Evolutionary conservation across 2,329 filamentous ascomycete species (phyloP).

Genomic region (Epichloe sp.): DNA sequence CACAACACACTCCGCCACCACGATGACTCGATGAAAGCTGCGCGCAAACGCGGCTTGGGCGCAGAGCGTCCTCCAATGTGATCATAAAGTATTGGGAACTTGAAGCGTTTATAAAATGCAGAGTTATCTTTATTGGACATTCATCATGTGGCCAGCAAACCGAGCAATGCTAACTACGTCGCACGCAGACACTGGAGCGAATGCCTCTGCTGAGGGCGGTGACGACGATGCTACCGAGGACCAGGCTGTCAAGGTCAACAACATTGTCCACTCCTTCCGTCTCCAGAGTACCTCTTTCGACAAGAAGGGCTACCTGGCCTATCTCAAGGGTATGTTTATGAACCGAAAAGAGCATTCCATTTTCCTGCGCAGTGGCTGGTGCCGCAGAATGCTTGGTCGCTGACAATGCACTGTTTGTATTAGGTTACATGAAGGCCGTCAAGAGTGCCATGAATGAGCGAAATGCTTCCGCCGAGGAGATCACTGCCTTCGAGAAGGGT

Average conservation of each 20-base stretch:
- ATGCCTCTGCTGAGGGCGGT: slow-evolving; percentile 88
- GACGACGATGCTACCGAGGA: slow-evolving; percentile 72
- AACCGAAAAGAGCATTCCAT: not conserved
- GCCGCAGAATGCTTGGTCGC: not conserved
- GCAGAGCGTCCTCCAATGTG: too few relatives aligned
- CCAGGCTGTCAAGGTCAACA: slow-evolving; percentile 62
- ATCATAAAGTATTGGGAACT: not conserved
- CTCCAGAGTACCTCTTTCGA: slow-evolving; percentile 65
- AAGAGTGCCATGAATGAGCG: slow-evolving; percentile 56
- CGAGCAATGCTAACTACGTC: not conserved
- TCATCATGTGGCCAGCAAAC: not conserved
- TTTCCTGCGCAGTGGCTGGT: too few relatives aligned
- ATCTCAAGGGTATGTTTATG: slow-evolving; percentile 64
- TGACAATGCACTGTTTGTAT: not conserved
- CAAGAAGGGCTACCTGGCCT: slow-evolving; percentile 73
- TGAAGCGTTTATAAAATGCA: too few relatives aligned
- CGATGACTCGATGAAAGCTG: not conserved
- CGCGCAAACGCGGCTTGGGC: not conserved
- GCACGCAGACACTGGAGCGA: slow-evolving; percentile 69
- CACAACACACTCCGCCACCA: not conserved
- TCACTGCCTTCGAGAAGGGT: slow-evolving; percentile 69
- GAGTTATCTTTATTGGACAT: not conserved
- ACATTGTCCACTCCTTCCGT: slow-evolving; percentile 87
- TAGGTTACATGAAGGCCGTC: slow-evolving; percentile 85
- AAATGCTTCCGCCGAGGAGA: slow-evolving; percentile 46